phyloP scores from a whole-genome alignment of 768 basidiomycete species.

The Mycena polygramma region DNA sequence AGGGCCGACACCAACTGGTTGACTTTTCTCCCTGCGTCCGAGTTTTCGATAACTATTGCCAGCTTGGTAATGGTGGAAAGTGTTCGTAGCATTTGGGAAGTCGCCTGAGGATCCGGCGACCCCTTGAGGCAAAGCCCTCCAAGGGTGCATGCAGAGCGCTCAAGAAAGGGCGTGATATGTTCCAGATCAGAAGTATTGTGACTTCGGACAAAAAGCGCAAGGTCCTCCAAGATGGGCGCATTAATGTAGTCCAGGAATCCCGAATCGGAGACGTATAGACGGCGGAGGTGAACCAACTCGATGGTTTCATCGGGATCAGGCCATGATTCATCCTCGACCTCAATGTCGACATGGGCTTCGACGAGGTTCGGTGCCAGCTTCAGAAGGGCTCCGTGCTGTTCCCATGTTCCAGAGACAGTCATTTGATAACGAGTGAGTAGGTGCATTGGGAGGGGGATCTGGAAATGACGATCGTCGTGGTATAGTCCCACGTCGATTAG shows the following conservation, averaged over 20 bases:
- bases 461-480: background rate
- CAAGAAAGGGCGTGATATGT: background rate
- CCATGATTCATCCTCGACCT: background rate
- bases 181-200: background rate
- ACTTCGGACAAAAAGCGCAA: background rate
- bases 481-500: background rate
- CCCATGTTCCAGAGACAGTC: background rate
- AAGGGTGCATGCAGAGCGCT: background rate
- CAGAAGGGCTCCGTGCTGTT: background rate
- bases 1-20: background rate
- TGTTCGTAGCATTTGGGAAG: background rate
- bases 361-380: background rate
- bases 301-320: background rate
- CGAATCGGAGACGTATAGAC: background rate
- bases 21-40: background rate
- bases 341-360: background rate
- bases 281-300: background rate
- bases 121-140: background rate
- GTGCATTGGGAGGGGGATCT: background rate
- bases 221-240: background rate
- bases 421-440: slow-evolving; percentile 7
- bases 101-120: background rate
- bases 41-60: background rate
- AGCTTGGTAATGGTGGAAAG: background rate
- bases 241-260: background rate